A percentile compares a stretch with the other conserved stretches of the same genome.
phyloP scores from a whole-genome alignment of 2,329 filamentous ascomycete species.

The Claviceps pusilla region DNA sequence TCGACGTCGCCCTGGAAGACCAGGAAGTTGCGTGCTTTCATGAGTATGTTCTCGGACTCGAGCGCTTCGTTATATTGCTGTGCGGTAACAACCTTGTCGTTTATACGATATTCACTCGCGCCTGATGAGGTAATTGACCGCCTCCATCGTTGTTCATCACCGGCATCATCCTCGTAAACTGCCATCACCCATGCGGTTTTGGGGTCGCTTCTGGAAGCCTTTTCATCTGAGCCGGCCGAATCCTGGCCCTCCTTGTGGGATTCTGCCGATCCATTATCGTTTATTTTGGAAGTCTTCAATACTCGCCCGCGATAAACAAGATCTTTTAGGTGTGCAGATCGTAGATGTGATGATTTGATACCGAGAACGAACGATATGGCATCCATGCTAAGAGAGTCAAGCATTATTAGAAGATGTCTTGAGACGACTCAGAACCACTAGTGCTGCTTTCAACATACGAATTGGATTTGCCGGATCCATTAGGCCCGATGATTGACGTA shows the following conservation, averaged over 20 bases:
- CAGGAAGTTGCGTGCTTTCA: slow-evolving; percentile 94
- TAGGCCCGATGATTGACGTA: slow-evolving; percentile 96
- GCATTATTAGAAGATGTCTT: background rate
- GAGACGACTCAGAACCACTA: background rate
- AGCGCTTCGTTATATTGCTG: slow-evolving; percentile 87
- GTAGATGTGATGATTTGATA: slow-evolving; percentile 95
- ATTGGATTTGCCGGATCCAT: slow-evolving; percentile 98
- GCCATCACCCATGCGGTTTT: slow-evolving; percentile 98
- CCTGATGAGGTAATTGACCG: slow-evolving; percentile 80
- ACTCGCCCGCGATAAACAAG: slow-evolving; percentile 92
- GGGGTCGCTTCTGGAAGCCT: slow-evolving; percentile 63
- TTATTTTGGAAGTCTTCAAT: slow-evolving; percentile 80
- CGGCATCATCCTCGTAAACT: slow-evolving; percentile 93
- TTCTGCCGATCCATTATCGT: slow-evolving; percentile 68
- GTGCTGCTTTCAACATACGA: slow-evolving; percentile 45
- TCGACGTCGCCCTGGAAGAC: slow-evolving; percentile 98
- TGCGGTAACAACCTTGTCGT: slow-evolving; percentile 75
- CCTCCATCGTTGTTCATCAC: slow-evolving; percentile 91
- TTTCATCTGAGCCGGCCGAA: slow-evolving; percentile 43
- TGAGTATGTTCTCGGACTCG: slow-evolving; percentile 88
- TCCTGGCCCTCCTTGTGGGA: slow-evolving; percentile 49
- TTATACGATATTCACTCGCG: slow-evolving; percentile 91
- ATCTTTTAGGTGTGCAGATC: slow-evolving; percentile 84
- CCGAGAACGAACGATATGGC: slow-evolving; percentile 97
- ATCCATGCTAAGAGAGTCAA: slow-evolving; percentile 57